A percentile compares a stretch with the other conserved stretches of the same genome.
These are phyloP conservation scores for Aegilops umbellulata DNA, from an alignment of 176 grass and related monocot species.

Conservation along the genomic window DNA sequence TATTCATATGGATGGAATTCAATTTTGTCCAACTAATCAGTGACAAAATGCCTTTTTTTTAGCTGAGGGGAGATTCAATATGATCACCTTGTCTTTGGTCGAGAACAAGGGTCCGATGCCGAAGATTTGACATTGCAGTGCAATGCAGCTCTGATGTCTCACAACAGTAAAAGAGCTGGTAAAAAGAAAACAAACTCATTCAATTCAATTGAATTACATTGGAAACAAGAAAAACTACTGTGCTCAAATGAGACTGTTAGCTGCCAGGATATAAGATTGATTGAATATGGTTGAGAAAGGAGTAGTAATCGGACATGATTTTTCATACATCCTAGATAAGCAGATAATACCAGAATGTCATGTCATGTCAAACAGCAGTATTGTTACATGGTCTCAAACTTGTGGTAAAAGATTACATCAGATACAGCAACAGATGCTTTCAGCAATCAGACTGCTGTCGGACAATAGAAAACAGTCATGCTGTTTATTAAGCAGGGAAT, in stretches of 20 bases:
- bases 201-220: not conserved
- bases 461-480: not conserved
- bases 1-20: too few species aligned
- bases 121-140: conserved; percentile 79
- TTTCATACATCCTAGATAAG: too few species aligned
- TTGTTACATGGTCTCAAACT: too few species aligned
- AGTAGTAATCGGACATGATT: too few species aligned
- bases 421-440: not conserved
- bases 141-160: conserved; percentile 39
- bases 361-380: too few species aligned
- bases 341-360: too few species aligned
- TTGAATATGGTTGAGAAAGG: too few species aligned
- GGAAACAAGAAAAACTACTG: not conserved
- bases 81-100: conserved; percentile 82
- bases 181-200: not conserved
- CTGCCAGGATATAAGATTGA: too few species aligned
- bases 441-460: not conserved
- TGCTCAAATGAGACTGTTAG: not conserved
- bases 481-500: not conserved
- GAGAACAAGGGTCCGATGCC: conserved; percentile 9
- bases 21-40: too few species aligned
- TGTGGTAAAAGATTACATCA: not conserved
- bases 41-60: not conserved
- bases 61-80: not conserved
- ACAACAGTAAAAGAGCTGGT: conserved; percentile 67